Conservation (phyloP, 306 rosid genomes). For the Trifolium pratense region DNA sequence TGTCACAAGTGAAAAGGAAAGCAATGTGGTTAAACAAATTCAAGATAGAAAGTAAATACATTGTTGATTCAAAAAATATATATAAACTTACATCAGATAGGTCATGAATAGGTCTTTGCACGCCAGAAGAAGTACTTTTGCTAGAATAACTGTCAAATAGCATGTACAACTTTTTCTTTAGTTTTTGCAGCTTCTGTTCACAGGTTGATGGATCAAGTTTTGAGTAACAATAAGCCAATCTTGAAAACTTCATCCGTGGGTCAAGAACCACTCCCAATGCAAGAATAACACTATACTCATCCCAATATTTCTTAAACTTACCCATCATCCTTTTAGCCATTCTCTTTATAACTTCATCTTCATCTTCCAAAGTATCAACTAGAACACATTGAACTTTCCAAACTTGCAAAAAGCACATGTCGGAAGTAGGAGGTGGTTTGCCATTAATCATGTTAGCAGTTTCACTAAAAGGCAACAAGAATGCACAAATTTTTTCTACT, state of each 20-base stretch:
- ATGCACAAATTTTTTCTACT: not conserved
- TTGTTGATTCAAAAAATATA: not conserved
- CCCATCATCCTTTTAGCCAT: not conserved
- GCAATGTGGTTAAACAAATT: not conserved
- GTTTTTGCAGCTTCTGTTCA: not conserved
- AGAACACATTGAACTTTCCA: not conserved
- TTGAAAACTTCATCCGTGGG: not conserved
- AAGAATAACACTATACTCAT: not conserved
- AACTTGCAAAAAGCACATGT: not conserved
- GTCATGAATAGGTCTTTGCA: not conserved
- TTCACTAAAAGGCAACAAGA: not conserved
- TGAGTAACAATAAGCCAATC: not conserved
- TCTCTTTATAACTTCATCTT: not conserved
- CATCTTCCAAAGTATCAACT: not conserved
- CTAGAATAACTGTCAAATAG: not conserved
- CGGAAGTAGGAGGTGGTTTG: not conserved
- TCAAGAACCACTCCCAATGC: not conserved
- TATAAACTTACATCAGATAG: not conserved
- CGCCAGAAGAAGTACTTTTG: not conserved
- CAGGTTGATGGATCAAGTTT: not conserved
- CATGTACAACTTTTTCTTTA: not conserved
- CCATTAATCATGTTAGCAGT: not conserved
- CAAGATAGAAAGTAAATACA: not conserved
- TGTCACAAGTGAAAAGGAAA: not conserved
- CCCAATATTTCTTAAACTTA: not conserved